A percentile compares a stretch with the other conserved stretches of the same genome.
phyloP scores from a whole-genome alignment of 148 eudicot genomes.

The Spergularia marina region DNA sequence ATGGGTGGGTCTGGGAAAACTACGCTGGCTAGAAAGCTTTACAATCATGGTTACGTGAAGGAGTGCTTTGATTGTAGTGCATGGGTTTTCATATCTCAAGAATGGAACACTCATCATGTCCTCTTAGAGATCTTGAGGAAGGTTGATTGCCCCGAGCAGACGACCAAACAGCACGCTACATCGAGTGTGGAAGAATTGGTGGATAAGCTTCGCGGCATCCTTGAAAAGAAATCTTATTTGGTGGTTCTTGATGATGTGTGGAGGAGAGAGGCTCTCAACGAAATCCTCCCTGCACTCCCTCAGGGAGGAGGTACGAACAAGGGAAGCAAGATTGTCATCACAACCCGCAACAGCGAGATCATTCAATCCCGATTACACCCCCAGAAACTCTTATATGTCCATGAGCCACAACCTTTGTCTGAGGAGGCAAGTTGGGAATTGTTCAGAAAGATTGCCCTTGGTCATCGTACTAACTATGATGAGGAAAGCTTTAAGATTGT shows the following conservation, averaged over 20 bases:
- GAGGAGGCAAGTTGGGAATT: constrained; percentile 37
- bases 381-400: constrained; percentile 9
- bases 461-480: not conserved
- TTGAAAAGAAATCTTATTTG: constrained; percentile 18
- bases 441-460: constrained; percentile 27
- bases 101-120: constrained; percentile 26
- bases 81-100: constrained; percentile 34
- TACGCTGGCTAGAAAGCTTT: constrained; percentile 29
- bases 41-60: constrained; percentile 23
- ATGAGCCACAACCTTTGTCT: constrained; percentile 24
- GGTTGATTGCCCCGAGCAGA: constrained; percentile 4
- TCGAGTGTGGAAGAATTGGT: constrained; percentile 21
- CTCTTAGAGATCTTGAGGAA: constrained; percentile 27
- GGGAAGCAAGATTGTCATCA: constrained; percentile 36
- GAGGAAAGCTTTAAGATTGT: constrained; percentile 14
- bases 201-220: constrained; percentile 15
- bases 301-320: not conserved
- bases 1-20: constrained; percentile 44
- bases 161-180: not conserved
- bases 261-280: constrained; percentile 25
- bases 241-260: constrained; percentile 39
- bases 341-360: constrained; percentile 27
- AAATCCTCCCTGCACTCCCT: constrained; percentile 24
- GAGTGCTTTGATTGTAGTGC: constrained; percentile 23
- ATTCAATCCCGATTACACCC: not conserved